phyloP scores from a whole-genome alignment of 1,139 yeast species.

The Meyerozyma elateridarum region DNA sequence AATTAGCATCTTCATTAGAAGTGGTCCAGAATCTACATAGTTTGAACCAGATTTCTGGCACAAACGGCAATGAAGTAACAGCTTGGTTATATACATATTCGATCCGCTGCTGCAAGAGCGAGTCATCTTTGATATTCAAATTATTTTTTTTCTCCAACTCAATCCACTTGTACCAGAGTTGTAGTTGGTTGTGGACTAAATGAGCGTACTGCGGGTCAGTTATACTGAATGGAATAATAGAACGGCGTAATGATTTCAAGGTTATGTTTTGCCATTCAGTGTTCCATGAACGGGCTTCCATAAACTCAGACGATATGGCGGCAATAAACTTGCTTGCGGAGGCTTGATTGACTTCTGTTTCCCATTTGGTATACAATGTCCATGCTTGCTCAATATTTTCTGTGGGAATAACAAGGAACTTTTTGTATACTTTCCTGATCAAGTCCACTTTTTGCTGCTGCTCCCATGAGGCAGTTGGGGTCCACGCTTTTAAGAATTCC shows the following conservation, averaged over 20 bases:
- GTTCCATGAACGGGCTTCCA: slow-evolving; percentile 80
- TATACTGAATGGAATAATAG: slow-evolving; percentile 31
- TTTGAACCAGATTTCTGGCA: slow-evolving; percentile 84
- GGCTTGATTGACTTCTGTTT: slow-evolving; percentile 64
- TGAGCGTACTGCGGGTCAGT: slow-evolving; percentile 18
- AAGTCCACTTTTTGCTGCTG: slow-evolving; percentile 78
- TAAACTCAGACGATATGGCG: slow-evolving; percentile 80
- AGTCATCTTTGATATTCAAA: slow-evolving; percentile 50
- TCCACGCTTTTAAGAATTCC: slow-evolving; percentile 74
- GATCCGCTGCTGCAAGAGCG: slow-evolving; percentile 53
- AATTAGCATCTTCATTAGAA: slow-evolving; percentile 32
- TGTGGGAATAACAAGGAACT: slow-evolving; percentile 67
- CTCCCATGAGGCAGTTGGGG: slow-evolving; percentile 80
- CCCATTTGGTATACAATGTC: slow-evolving; percentile 81
- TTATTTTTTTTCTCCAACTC: slow-evolving; percentile 74
- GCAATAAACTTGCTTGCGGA: slow-evolving; percentile 84
- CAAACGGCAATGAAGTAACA: slow-evolving; percentile 60
- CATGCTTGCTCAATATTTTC: slow-evolving; percentile 72
- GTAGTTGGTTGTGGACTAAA: slow-evolving; percentile 36
- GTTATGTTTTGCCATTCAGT: slow-evolving; percentile 65
- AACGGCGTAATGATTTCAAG: slow-evolving; percentile 32
- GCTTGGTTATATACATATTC: slow-evolving; percentile 73
- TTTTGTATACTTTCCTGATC: slow-evolving; percentile 69
- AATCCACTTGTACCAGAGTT: slow-evolving; percentile 72
- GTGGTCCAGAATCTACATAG: slow-evolving; percentile 34